These are phyloP conservation scores for Leishmania arabica DNA, from an alignment of 208 protist genomes.

Conservation along the genomic window DNA sequence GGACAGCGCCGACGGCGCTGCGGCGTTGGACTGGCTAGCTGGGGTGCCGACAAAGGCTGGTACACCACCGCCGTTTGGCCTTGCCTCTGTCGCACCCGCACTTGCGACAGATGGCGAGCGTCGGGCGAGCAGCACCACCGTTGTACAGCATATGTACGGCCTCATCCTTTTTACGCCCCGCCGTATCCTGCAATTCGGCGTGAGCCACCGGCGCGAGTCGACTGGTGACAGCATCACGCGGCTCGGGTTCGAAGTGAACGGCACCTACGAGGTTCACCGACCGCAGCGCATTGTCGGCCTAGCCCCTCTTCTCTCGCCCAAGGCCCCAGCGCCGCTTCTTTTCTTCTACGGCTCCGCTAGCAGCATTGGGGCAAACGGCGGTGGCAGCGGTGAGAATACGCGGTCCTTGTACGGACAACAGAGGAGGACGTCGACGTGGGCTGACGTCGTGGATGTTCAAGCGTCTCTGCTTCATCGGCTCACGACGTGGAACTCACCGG, in stretches of 20 bases:
- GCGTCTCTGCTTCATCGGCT: conserved; percentile 8
- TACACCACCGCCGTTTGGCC: not conserved
- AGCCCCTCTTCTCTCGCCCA: not conserved
- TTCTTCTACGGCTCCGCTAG: conserved; percentile 9
- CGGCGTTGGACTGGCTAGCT: conserved; percentile 20
- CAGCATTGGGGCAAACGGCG: not conserved
- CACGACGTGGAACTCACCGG: conserved; percentile 3
- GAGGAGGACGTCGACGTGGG: not conserved
- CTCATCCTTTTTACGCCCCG: conserved; percentile 11
- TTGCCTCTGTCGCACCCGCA: not conserved
- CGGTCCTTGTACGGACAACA: conserved; percentile 10
- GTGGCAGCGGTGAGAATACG: not conserved
- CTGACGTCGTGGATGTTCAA: not conserved
- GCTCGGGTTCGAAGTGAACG: conserved; percentile 5
- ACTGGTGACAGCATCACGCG: not conserved
- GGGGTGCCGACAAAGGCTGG: not conserved
- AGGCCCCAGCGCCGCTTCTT: conserved; percentile 2
- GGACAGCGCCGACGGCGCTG: conserved; percentile 5
- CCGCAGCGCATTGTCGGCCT: conserved; percentile 10
- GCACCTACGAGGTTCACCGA: conserved; percentile 1
- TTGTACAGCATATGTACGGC: not conserved
- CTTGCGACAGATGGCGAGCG: too few species aligned
- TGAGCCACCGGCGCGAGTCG: not conserved
- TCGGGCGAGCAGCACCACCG: not conserved
- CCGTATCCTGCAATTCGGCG: conserved; percentile 5